These are phyloP conservation scores for Fonsecaea pugnacius DNA, from an alignment of 2,329 filamentous ascomycete genomes.

Conservation along the genomic window DNA sequence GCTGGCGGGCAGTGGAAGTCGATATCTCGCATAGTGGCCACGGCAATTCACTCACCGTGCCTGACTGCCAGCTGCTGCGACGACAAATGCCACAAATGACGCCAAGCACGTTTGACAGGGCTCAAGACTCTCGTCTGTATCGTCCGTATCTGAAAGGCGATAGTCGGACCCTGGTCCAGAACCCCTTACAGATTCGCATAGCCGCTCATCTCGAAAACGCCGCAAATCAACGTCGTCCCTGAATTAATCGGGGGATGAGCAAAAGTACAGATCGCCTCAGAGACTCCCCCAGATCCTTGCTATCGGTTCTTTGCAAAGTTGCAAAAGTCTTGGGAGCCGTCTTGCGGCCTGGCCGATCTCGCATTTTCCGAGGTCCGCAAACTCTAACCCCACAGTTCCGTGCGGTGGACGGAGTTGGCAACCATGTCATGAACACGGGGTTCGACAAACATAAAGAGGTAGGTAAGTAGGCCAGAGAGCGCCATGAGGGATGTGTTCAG, in stretches of 20 bases:
- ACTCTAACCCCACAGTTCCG: not conserved
- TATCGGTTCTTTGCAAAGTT: not conserved
- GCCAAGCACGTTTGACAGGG: not conserved
- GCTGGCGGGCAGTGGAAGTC: not conserved
- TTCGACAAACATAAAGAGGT: not conserved
- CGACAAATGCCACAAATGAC: too few species aligned
- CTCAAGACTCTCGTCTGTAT: not conserved
- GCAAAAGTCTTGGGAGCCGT: not conserved
- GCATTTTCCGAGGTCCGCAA: not conserved
- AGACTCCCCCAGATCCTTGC: not conserved
- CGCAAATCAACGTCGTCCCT: not conserved
- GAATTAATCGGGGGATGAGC: not conserved
- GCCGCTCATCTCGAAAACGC: not conserved
- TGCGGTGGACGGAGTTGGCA: not conserved
- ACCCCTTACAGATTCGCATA: not conserved
- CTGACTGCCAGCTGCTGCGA: too few species aligned
- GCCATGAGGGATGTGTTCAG: not conserved
- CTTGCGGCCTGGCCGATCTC: not conserved
- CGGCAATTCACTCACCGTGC: not conserved
- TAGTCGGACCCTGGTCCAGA: not conserved
- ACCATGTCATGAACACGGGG: not conserved
- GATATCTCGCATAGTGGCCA: not conserved
- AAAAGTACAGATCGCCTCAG: not conserved
- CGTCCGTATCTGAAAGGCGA: not conserved
- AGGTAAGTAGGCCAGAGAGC: not conserved